A percentile compares a stretch with the other conserved stretches of the same genome.
Conservation (phyloP, 306 rosid species). For the Prunus mume region DNA sequence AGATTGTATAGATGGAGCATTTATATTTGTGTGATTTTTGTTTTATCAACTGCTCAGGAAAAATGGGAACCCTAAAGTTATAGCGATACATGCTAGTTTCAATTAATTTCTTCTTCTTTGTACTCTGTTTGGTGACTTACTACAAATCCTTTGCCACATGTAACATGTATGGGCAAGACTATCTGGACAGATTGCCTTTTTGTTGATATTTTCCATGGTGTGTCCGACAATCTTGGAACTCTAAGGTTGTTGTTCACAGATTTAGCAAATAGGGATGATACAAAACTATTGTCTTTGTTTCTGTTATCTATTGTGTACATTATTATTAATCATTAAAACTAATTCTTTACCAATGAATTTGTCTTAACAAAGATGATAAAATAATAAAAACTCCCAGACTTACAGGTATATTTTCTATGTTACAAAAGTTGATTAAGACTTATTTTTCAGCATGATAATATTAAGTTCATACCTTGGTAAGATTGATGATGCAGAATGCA, state of each 20-base stretch:
- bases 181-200: not conserved
- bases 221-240: not conserved
- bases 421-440: not conserved
- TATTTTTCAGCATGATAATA: no score
- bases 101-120: not conserved
- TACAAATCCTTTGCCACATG: not conserved
- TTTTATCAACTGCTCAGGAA: constrained; percentile 3
- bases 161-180: not conserved
- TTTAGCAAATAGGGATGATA: not conserved
- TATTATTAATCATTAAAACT: not conserved
- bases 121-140: not conserved
- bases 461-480: no score
- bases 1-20: not conserved
- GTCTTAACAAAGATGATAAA: not conserved
- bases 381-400: not conserved
- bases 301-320: not conserved
- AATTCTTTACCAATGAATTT: not conserved
- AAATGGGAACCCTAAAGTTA: not conserved
- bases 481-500: no score
- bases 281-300: not conserved
- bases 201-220: not conserved
- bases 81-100: not conserved
- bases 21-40: not conserved
- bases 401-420: not conserved
- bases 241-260: not conserved